phyloP scores from a whole-genome alignment of 768 basidiomycete species.

The Termitomyces heimii region DNA sequence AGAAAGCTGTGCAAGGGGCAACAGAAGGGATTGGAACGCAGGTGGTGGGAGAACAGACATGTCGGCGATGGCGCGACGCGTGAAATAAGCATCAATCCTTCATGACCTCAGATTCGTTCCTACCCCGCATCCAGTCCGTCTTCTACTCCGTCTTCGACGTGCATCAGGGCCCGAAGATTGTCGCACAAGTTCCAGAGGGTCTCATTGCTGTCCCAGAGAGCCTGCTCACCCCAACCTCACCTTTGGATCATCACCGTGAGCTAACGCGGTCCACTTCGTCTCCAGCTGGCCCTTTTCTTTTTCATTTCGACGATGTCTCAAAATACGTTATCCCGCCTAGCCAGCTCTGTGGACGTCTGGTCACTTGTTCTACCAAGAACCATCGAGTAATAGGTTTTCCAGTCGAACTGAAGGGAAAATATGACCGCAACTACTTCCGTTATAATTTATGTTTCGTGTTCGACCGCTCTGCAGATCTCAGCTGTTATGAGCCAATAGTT shows the following conservation, averaged over 20 bases:
- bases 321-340: conserved; percentile 92
- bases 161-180: conserved; percentile 79
- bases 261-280: conserved; percentile 42
- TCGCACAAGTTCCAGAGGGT: conserved; percentile 92
- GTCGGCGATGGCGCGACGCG: neutral
- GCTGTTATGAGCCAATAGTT: conserved; percentile 94
- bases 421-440: conserved; percentile 83
- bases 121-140: conserved; percentile 77
- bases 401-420: conserved; percentile 67
- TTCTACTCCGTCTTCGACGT: conserved; percentile 95
- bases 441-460: conserved; percentile 98
- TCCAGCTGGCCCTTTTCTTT: conserved; percentile 52
- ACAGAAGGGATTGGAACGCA: conserved; percentile 53
- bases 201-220: conserved; percentile 51
- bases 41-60: conserved; percentile 20
- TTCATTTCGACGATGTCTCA: conserved; percentile 88
- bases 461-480: conserved; percentile 82
- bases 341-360: conserved; percentile 80
- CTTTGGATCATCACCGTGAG: conserved; percentile 22
- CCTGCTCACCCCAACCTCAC: conserved; percentile 30
- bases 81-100: neutral
- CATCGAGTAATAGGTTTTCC: conserved; percentile 93
- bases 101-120: conserved; percentile 54
- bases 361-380: conserved; percentile 75
- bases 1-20: conserved; percentile 67